phyloP scores from a whole-genome alignment of 192 early-diverging fungal genomes.

The Globomyces pollinis-pini region DNA sequence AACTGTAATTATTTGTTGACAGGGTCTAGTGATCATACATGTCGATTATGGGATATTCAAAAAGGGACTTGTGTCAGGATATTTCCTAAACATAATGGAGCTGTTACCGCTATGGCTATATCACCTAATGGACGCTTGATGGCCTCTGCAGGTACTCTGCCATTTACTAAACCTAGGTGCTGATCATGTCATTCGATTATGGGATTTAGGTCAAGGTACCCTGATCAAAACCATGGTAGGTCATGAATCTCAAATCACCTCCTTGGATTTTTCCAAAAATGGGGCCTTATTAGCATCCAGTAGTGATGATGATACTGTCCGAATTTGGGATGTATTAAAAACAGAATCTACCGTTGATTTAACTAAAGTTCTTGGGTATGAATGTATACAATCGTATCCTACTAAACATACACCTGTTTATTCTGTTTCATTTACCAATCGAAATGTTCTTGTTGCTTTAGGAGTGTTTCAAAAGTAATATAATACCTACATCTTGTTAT shows the following conservation, averaged over 20 bases:
- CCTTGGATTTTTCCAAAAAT: conserved; percentile 78
- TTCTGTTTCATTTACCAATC: conserved; percentile 70
- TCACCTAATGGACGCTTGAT: conserved; percentile 86
- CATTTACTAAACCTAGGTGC: too few species aligned
- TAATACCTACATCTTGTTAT: too few species aligned
- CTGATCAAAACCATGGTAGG: conserved; percentile 77
- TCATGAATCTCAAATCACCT: conserved; percentile 76
- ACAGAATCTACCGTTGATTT: conserved; percentile 25
- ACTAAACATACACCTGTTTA: conserved; percentile 92
- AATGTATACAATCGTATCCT: conserved; percentile 65
- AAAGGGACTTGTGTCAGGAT: conserved; percentile 81
- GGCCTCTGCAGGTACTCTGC: conserved; percentile 86
- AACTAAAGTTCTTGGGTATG: conserved; percentile 24
- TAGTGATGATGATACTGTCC: conserved; percentile 80
- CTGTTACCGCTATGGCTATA: conserved; percentile 77
- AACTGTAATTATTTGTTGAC: conserved; percentile 92
- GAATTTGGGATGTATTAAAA: conserved; percentile 80
- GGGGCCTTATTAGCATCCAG: conserved; percentile 75
- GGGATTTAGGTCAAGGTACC: conserved; percentile 85
- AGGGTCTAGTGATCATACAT: conserved; percentile 81
- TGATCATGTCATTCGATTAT: conserved; percentile 71
- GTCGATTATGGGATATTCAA: conserved; percentile 91
- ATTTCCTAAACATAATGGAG: conserved; percentile 77
- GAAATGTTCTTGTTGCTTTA: conserved; percentile 77
- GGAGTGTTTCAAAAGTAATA: conserved; percentile 55